Conservation (phyloP, 176 grass and related monocot genomes). For the Phoenix dactylifera region DNA sequence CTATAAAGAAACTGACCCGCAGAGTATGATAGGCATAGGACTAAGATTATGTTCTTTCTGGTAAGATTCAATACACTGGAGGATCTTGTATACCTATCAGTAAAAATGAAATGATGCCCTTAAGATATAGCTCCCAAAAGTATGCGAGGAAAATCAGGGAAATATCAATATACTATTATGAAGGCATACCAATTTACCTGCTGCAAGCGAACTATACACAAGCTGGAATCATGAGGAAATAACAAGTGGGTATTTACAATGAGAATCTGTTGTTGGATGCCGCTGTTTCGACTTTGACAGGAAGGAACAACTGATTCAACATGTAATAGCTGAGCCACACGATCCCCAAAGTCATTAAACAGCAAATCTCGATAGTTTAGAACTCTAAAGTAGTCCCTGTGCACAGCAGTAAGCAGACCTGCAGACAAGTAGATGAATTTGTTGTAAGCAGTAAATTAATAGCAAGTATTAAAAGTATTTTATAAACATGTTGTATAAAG, state of each 20-base stretch:
- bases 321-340: constrained; percentile 83
- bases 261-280: constrained; percentile 55
- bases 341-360: constrained; percentile 91
- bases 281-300: constrained; percentile 37
- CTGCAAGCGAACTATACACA: constrained; percentile 75
- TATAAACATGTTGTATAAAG: no score
- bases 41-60: constrained; percentile 80
- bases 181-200: constrained; percentile 39
- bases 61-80: constrained; percentile 73
- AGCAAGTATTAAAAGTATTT: no score
- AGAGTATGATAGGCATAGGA: constrained; percentile 74
- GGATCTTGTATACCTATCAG: constrained; percentile 79
- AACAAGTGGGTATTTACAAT: constrained; percentile 88
- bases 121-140: no score
- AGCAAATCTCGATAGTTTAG: constrained; percentile 55
- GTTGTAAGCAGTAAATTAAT: neutral
- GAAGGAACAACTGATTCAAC: constrained; percentile 54
- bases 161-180: no score
- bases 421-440: neutral
- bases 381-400: constrained; percentile 44
- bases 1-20: constrained; percentile 48
- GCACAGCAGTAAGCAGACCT: constrained; percentile 55
- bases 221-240: constrained; percentile 80
- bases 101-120: neutral
- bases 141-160: no score